A percentile compares a stretch with the other conserved stretches of the same genome.
Evolutionary conservation across 768 basidiomycete genomes (phyloP).

Genomic region (Collybiopsis confluens): DNA sequence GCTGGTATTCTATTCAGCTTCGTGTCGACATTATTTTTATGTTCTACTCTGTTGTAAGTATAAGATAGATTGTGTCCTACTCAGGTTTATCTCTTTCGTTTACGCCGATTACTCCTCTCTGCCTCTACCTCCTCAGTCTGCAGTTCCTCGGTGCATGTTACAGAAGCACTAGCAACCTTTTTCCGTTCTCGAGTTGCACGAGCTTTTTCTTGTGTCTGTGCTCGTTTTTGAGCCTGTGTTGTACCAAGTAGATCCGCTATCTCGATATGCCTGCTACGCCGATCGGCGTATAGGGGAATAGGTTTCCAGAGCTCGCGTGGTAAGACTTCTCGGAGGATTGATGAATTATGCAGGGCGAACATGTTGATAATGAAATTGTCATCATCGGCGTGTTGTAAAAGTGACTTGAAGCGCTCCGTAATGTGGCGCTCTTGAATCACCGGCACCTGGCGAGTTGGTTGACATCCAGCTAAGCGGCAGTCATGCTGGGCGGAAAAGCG

Average conservation of each 20-base stretch:
- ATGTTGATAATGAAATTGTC: background rate
- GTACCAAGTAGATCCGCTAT: background rate
- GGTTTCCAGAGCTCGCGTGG: background rate
- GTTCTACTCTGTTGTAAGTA: no score
- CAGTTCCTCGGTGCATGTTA: no score
- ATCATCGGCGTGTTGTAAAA: background rate
- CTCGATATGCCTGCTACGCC: background rate
- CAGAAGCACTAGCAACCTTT: no score
- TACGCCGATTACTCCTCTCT: no score
- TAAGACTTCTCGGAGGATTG: background rate
- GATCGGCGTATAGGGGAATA: background rate
- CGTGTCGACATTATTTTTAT: no score
- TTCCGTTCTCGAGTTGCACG: no score
- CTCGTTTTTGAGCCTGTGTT: no score
- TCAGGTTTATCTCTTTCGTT: no score
- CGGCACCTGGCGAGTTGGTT: background rate
- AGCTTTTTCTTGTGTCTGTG: no score
- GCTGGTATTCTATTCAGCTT: no score
- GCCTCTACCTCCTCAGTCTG: no score
- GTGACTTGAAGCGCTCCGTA: background rate
- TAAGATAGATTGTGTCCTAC: no score
- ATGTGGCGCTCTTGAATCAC: background rate
- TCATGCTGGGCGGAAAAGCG: background rate
- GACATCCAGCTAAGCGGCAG: background rate
- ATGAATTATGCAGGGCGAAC: slow-evolving; percentile 6